Conservation (phyloP, 2,329 filamentous ascomycete genomes). For the Metarhizium guizhouense region DNA sequence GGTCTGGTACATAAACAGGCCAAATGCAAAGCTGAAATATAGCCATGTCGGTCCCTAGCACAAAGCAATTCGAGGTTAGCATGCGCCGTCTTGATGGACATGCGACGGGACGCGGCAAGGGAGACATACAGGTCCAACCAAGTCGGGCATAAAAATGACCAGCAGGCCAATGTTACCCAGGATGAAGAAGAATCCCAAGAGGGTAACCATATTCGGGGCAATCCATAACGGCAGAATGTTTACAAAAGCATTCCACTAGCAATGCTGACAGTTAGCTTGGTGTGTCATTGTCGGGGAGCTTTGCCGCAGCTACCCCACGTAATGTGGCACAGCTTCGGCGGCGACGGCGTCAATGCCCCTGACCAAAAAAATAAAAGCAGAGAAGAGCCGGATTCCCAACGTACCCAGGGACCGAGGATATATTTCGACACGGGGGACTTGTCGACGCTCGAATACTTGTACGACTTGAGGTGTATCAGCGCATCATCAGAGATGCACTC, state of each 20-base stretch:
- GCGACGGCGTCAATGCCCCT: too few relatives aligned
- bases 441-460: constrained; percentile 97
- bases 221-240: constrained; percentile 90
- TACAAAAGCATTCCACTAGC: constrained; percentile 93
- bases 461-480: constrained; percentile 81
- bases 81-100: not conserved
- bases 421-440: constrained; percentile 91
- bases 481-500: constrained; percentile 84
- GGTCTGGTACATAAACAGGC: constrained; percentile 97
- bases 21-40: constrained; percentile 91
- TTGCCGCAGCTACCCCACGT: not conserved
- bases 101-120: not conserved
- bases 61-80: not conserved
- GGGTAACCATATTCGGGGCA: constrained; percentile 94
- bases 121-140: constrained; percentile 70
- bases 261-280: constrained; percentile 1
- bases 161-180: constrained; percentile 69
- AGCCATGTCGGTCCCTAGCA: constrained; percentile 75
- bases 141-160: constrained; percentile 76
- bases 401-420: constrained; percentile 89
- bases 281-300: not conserved
- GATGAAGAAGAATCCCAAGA: constrained; percentile 92
- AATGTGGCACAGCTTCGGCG: not conserved
- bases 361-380: not conserved
- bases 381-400: constrained; percentile 22